Conservation (phyloP, 495 filamentous ascomycete species). For the Hyaloscypha finlandica region DNA sequence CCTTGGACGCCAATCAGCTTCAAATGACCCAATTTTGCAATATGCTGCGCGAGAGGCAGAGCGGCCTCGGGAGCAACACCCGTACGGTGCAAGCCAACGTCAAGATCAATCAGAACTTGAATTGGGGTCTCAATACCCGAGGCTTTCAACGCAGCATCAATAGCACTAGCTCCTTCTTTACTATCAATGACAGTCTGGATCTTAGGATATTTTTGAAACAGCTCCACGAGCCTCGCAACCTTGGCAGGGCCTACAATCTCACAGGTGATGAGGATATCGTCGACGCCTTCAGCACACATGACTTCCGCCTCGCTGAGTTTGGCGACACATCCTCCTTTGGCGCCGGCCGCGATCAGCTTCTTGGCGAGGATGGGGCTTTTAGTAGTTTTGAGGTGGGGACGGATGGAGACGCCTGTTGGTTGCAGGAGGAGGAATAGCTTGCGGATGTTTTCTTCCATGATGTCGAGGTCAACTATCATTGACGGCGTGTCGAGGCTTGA, state of each 20-base stretch:
- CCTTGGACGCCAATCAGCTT: constrained; percentile 15
- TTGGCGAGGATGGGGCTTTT: constrained; percentile 35
- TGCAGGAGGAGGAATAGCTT: constrained; percentile 33
- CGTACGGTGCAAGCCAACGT: constrained; percentile 38
- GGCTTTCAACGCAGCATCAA: constrained; percentile 33
- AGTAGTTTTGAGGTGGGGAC: constrained; percentile 40
- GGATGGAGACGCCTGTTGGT: constrained; percentile 33
- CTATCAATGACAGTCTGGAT: constrained; percentile 38
- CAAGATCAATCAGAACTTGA: constrained; percentile 34
- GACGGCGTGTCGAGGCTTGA: constrained; percentile 39
- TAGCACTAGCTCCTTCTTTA: constrained; percentile 30
- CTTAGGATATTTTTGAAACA: constrained; percentile 27
- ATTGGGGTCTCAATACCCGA: constrained; percentile 29
- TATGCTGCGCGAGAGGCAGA: not conserved
- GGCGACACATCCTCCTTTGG: constrained; percentile 39
- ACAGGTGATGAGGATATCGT: constrained; percentile 39
- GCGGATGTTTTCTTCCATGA: constrained; percentile 38
- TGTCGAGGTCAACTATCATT: constrained; percentile 39
- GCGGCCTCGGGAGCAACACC: constrained; percentile 33
- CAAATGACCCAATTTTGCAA: not conserved
- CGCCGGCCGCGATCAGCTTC: constrained; percentile 32
- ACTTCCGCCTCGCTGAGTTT: constrained; percentile 41
- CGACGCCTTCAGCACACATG: constrained; percentile 33
- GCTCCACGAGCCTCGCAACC: constrained; percentile 33
- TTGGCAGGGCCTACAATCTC: constrained; percentile 37